These are phyloP conservation scores for Cryptosporidium canis DNA, from an alignment of 169 alveolate genomes.

Conservation along the genomic window DNA sequence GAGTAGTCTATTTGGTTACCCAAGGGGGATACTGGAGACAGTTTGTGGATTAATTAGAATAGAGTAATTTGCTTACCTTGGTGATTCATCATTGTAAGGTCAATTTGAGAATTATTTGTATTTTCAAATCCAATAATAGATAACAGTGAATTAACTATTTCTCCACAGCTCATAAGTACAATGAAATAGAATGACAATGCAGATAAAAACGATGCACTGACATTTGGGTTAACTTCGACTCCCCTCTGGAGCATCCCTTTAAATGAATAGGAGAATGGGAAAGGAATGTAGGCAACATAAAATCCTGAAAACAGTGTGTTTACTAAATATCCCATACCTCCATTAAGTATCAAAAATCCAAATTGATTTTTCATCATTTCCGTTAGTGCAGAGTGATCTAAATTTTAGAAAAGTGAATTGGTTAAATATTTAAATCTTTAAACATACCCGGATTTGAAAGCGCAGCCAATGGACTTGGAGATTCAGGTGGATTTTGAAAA, in stretches of 20 bases:
- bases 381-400: conserved; percentile 71
- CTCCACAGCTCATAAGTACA: conserved; percentile 20
- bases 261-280: conserved; percentile 82
- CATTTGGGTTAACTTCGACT: conserved; percentile 70
- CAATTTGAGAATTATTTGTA: not conserved
- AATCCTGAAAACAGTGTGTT: conserved; percentile 82
- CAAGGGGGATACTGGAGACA: conserved; percentile 4
- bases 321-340: conserved; percentile 83
- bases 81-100: conserved; percentile 49
- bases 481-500: conserved; percentile 36
- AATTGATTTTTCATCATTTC: conserved; percentile 83
- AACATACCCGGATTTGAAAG: conserved; percentile 66
- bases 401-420: not conserved
- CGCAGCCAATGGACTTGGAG: conserved; percentile 63
- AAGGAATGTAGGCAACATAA: conserved; percentile 83
- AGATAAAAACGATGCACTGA: conserved; percentile 35
- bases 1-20: conserved; percentile 62
- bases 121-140: conserved; percentile 16
- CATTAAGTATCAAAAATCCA: conserved; percentile 80
- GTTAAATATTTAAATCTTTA: not conserved
- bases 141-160: not conserved
- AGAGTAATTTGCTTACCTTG: conserved; percentile 30
- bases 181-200: conserved; percentile 65
- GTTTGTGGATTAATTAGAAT: not conserved
- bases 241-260: conserved; percentile 84